Evolutionary conservation across 1,139 yeast genomes (phyloP), one percentile per base, ranked within the genome.

Genomic region (Geotrichum europaeum): DNA sequence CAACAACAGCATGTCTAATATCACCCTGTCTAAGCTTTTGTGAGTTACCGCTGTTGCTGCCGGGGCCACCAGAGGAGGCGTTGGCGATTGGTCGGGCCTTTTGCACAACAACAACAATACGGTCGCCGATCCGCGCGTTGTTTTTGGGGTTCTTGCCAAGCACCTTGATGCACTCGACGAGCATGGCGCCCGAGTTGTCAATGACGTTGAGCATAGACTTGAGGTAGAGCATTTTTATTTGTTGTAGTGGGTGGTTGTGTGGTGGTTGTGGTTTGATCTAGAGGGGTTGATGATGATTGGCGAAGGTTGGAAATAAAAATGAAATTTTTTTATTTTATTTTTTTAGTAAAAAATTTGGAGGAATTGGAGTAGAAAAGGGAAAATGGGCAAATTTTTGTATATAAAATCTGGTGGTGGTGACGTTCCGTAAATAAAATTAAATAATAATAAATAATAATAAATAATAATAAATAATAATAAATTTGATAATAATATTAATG

Each of bases 81-180:
- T 88, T 85, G 12, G 88, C 79, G 59, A 88, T 84, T 12, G 96
- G 92, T 70, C 84, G 85, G 52, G 98, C 96, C 75, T 90, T 88
- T 73, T 95, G 95, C 55, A 94, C 95, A 60, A 95, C 99, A 63
- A 91, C 96, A 25, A 95, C 96, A 66, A 94, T 88, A 73, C 87
- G 89, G 74, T 94, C 99, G 53, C 80, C 69, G 28, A 91, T 84
- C 61, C 82, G 79, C 55, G 96, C 99, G 67, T 85, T 86, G 71
- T 87, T 87, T 73, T 81, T 84, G 45, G 97, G 97, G 1, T 87
- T 85, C 71, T 94, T 96, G 67, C 96, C 86, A 65, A 94, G 80
- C 24, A 94, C 97, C 75, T 92, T 94, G 79, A 94, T 91, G 75
- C 99, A 94, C 76, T 94, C 99, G 28, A 89, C 99, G 63, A 91